Evolutionary conservation across 2,329 filamentous ascomycete species (phyloP).

Genomic region (Leptosphaerulina australis): DNA sequence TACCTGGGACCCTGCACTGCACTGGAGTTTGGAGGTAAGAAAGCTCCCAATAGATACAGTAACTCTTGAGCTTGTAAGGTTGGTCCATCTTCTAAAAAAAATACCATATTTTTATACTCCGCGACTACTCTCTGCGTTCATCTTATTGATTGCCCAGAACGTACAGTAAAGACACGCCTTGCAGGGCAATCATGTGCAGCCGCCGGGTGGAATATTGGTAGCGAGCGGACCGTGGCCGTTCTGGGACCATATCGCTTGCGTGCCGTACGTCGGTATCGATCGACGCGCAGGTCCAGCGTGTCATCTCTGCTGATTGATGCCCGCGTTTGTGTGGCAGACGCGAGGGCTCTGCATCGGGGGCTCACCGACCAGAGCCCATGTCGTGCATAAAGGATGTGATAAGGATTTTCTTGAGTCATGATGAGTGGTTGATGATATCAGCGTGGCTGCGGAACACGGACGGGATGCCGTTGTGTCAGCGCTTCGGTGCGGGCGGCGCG

Average conservation of each 20-base stretch:
- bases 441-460: constrained; percentile 6
- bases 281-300: background rate
- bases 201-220: constrained; percentile 4
- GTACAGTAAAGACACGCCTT: constrained; percentile 2
- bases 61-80: too few relatives aligned
- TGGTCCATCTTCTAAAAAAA: too few relatives aligned
- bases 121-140: background rate
- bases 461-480: constrained; percentile 11
- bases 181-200: constrained; percentile 2
- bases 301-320: background rate
- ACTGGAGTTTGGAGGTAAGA: background rate
- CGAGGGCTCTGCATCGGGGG: background rate
- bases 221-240: constrained; percentile 14
- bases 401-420: background rate
- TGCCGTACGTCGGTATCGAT: background rate
- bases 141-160: background rate
- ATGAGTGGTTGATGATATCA: constrained; percentile 5
- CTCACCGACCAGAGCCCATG: constrained; percentile 7
- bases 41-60: background rate
- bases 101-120: background rate
- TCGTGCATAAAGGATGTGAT: constrained; percentile 2
- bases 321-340: background rate
- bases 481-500: constrained; percentile 25
- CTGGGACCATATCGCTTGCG: background rate
- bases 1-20: background rate